Evolutionary conservation across 257 asterid species (phyloP), one percentile per base, ranked within the genome.

Genomic region (Lithospermum erythrorhizon): DNA sequence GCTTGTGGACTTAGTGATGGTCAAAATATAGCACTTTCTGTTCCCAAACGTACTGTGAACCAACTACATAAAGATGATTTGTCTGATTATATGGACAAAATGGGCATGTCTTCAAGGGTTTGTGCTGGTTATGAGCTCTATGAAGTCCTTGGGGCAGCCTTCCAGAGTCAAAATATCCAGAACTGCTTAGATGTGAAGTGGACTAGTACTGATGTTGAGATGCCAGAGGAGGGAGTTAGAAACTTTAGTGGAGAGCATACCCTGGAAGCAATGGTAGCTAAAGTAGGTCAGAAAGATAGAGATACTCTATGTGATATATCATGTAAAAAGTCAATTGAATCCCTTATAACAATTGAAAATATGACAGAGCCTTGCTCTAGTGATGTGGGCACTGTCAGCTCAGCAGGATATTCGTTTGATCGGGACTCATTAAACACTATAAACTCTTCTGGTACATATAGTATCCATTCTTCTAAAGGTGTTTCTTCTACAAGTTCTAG

Each of bases 211-310:
- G 85, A 77, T 64, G 73, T 75, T 29, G 95, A 81, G 62, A 73
- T 80, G 68, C 77, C 94, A 2, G 86, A 41, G 49, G 49, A 81
- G 78, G 88, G 74, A 63, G 77, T 74, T 58, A 75, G 73, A 21
- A 78, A 68, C 78, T 66, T 85, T 61, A 89, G 78, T 65, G 65
- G 72, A 4, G 82, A 71, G 65, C 79, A 86, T 74, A 96, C 88
- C 72, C 83, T 91, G 25, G 98, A 91, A 70, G 96, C 95, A 27
- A 91, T 91, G 75, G 89, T 91, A 73, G 96, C 88, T 55, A 86
- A 81, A 74, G 72, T 76, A 41, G 49, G 49, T 59, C 82, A 78
- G 70, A 65, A 65, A 19, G 77, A 70, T 20, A 85, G 74, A 49
- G 76, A 69, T 53, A 65, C 73, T 41, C 73, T 60, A 68, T 81